phyloP scores from a whole-genome alignment of 345 rosid species.

The Zanthoxylum bungeanum region DNA sequence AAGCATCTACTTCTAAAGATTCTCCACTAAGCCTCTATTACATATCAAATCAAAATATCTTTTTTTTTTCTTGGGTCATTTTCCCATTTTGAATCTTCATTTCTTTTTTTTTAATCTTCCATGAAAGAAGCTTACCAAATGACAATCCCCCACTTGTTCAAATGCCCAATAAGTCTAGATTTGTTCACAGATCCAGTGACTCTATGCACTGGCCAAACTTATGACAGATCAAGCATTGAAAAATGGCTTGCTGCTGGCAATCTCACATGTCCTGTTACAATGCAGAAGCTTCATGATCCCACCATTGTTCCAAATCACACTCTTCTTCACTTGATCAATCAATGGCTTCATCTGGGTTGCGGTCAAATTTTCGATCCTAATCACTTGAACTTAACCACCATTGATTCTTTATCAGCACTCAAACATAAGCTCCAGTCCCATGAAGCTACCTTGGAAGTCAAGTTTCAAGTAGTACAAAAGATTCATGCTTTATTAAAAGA shows the following conservation, averaged over 20 bases:
- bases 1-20: not conserved
- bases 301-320: constrained; percentile 63
- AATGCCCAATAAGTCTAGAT: constrained; percentile 69
- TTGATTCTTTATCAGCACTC: constrained; percentile 29
- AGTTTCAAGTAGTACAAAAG: constrained; percentile 29
- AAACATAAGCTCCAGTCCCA: constrained; percentile 41
- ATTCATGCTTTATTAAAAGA: constrained; percentile 26
- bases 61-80: not conserved
- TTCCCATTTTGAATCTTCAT: not conserved
- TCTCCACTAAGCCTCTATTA: not conserved
- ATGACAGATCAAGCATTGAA: constrained; percentile 61
- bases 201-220: constrained; percentile 70
- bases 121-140: constrained; percentile 28
- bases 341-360: constrained; percentile 38
- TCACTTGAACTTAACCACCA: constrained; percentile 11
- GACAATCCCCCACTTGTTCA: constrained; percentile 51
- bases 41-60: not conserved
- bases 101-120: not conserved
- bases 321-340: constrained; percentile 49
- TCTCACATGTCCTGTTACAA: constrained; percentile 69
- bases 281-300: constrained; percentile 61
- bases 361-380: constrained; percentile 22
- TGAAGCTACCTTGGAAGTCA: constrained; percentile 19
- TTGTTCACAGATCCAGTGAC: constrained; percentile 67
- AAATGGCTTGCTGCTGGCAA: constrained; percentile 62